Evolutionary conservation across 2,329 filamentous ascomycete genomes (phyloP), one percentile per base, ranked within the genome.

Genomic region (Juglanconis juglandina): DNA sequence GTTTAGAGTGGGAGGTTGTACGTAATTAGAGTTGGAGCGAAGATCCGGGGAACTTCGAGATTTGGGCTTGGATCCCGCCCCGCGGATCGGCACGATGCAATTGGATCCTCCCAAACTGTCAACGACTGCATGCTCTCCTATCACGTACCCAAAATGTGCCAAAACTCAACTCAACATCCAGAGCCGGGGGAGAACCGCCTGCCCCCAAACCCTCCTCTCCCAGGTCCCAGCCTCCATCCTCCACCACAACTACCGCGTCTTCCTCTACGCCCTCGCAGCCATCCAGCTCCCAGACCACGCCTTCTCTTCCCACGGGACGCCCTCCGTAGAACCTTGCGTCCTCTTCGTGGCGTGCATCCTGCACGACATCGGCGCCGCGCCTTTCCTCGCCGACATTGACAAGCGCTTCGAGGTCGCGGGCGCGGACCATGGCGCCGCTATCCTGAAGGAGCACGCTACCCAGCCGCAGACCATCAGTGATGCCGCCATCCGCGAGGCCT

Each of bases 261-360:
- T 62, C 39, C 53, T 68, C 32, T 68, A 68, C 48, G 67, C 68
- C 9, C 58, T 62, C 30, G 64, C 61, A 2, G 63, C 64, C 32
- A 35, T 65, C 42, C 58, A 41, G 13, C 33, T 11, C 34, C 37
- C 49, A 35, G 47, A 24, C 32, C 54, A 14, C 35, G 32, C 34
- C 24, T 50, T 10, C 47, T 13, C 54, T 66, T 1, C 52, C 56
- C 1, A 59, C 41, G 9, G 30, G 4, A 41, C 46, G 8, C 46
- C 55, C 32, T 30, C 54, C 14, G 10, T 39, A 13, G 42, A 55
- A 44, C 58, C 63, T 1, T 60, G 64, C 46, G 61, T 71, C 14
- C 65, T 76, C 24, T 76, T 76, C 51, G 70, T 73, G 5, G 71
- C 72, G 1, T 69, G 71, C 48, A 66, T 74, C 17, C 71, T 70